A percentile compares a stretch with the other conserved stretches of the same genome.
Evolutionary conservation across 495 filamentous ascomycete species (phyloP).

Genomic region (Astrothelium subdiscretum): DNA sequence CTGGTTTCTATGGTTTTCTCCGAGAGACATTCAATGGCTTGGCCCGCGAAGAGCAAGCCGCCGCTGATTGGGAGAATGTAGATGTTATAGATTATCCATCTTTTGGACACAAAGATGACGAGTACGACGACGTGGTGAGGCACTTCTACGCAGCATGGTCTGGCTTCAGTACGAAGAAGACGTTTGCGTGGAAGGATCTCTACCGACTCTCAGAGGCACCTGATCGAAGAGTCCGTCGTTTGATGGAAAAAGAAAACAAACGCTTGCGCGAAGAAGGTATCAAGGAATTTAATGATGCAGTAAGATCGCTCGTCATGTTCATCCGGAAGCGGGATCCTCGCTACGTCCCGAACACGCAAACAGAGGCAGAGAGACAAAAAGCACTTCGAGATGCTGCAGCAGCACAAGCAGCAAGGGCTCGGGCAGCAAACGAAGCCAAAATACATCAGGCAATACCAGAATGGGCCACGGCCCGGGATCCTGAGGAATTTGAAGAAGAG

Average conservation of each 20-base stretch:
- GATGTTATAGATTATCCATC: conserved; percentile 56
- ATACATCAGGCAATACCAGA: conserved; percentile 57
- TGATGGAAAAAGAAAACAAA: conserved; percentile 95
- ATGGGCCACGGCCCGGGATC: conserved; percentile 55
- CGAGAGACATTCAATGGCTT: conserved; percentile 64
- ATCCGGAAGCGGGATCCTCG: conserved; percentile 88
- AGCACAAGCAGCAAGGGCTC: conserved; percentile 72
- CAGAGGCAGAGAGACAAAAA: conserved; percentile 70
- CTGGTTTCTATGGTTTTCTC: conserved; percentile 74
- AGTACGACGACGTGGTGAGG: conserved; percentile 58
- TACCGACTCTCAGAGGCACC: conserved; percentile 76
- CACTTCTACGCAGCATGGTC: conserved; percentile 76
- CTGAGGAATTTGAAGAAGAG: conserved; percentile 43
- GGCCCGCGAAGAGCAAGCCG: conserved; percentile 66
- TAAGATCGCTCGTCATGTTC: conserved; percentile 77
- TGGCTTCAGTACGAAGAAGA: conserved; percentile 71
- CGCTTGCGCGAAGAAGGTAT: conserved; percentile 70
- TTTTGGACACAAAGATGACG: conserved; percentile 61
- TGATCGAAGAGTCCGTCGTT: conserved; percentile 66
- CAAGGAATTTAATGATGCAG: conserved; percentile 84
- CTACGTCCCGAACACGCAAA: conserved; percentile 56
- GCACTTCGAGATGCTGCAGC: conserved; percentile 63
- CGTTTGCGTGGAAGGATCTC: conserved; percentile 78
- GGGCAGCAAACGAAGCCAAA: conserved; percentile 69
- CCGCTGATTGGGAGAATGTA: conserved; percentile 53